Conservation (phyloP, 441 rosid species). For the Gossypium trilobum region DNA sequence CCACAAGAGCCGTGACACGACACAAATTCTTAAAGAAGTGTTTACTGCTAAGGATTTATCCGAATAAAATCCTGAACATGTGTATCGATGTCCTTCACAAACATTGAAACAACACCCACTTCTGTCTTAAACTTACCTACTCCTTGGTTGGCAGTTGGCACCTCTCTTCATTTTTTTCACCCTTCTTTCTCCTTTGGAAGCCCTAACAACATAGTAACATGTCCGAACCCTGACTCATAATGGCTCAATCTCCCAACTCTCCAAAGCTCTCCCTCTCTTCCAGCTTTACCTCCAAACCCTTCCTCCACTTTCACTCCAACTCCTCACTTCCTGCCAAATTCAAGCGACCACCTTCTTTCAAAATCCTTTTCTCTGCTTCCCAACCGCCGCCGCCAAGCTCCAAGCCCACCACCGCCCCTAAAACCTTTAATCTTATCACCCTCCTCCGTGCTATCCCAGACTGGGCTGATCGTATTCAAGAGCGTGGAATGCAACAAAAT, state of each 20-base stretch:
- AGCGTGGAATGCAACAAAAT: conserved; percentile 67
- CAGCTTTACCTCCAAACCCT: conserved; percentile 16
- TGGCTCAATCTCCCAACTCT: conserved; percentile 31
- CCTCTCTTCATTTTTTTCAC: neutral
- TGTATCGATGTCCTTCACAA: conserved; percentile 40
- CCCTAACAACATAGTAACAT: conserved; percentile 10
- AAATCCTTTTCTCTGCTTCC: conserved; percentile 19
- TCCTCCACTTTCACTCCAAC: conserved; percentile 4
- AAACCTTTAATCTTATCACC: conserved; percentile 23
- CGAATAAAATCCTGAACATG: conserved; percentile 9
- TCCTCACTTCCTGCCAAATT: conserved; percentile 20
- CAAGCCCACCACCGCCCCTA: neutral
- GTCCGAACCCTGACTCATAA: conserved; percentile 25
- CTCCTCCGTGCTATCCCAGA: conserved; percentile 61
- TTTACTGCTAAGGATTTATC: neutral
- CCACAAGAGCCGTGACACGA: no score
- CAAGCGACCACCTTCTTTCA: conserved; percentile 21
- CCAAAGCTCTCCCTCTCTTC: conserved; percentile 28
- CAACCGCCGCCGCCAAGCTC: conserved; percentile 19
- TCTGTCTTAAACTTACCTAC: conserved; percentile 4
- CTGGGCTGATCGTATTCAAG: conserved; percentile 73
- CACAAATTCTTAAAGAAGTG: neutral
- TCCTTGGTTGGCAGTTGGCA: neutral
- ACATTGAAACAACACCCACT: conserved; percentile 19
- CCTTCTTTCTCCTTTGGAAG: neutral